These are phyloP conservation scores for Stramenopiles sp. DNA, from an alignment of 352 stramenopile species.

Conservation along the genomic window DNA sequence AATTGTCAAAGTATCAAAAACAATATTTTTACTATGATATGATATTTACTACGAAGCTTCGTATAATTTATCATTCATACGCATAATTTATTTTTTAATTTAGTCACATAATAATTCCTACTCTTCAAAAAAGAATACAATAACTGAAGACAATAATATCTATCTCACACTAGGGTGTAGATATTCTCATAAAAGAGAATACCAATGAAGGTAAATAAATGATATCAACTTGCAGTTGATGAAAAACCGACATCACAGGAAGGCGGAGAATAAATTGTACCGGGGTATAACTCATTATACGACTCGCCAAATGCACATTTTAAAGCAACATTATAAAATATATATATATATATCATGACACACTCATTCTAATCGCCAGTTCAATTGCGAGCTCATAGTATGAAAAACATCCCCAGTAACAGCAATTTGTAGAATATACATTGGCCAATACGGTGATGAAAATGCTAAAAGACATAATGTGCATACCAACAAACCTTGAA, in stretches of 20 bases:
- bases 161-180: no score
- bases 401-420: background rate
- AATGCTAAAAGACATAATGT: background rate
- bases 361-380: background rate
- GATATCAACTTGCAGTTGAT: no score
- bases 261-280: no score
- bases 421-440: background rate
- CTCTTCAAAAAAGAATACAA: background rate
- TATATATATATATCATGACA: background rate
- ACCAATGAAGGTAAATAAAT: no score
- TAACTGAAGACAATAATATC: background rate
- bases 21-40: no score
- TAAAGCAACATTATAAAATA: background rate
- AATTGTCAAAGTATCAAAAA: no score
- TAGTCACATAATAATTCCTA: no score
- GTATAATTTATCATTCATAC: no score
- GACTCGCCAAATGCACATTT: background rate
- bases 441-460: background rate
- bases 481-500: background rate
- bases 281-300: background rate
- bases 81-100: no score
- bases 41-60: no score
- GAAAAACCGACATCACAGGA: no score
- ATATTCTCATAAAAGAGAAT: no score
- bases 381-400: background rate